Percentiles rank a stretch among this genome's conserved stretches.
Evolutionary conservation across 2,329 filamentous ascomycete species (phyloP).

Genomic region (Graphium sp.): DNA sequence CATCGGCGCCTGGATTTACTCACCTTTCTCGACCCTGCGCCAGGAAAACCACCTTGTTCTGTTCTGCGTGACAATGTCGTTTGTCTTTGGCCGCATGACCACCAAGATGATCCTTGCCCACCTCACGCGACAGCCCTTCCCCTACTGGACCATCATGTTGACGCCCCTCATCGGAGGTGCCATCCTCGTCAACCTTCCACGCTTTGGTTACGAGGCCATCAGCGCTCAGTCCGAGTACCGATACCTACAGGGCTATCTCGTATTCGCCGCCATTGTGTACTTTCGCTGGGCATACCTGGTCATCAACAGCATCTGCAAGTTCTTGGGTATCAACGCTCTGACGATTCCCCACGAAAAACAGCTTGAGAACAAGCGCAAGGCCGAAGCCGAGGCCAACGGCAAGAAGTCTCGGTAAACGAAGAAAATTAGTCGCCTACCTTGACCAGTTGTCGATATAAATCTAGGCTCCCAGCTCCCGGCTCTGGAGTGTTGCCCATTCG

Average conservation of each 20-base stretch:
- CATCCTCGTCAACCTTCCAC: conserved; percentile 65
- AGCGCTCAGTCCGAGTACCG: conserved; percentile 51
- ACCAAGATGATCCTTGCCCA: conserved; percentile 98
- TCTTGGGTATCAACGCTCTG: conserved; percentile 83
- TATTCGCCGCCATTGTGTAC: conserved; percentile 74
- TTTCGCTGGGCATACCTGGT: conserved; percentile 87
- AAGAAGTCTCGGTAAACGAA: no score
- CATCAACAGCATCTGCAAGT: conserved; percentile 79
- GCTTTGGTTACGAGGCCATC: conserved; percentile 52
- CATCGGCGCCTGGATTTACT: conserved; percentile 74
- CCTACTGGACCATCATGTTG: conserved; percentile 89
- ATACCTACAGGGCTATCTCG: conserved; percentile 73
- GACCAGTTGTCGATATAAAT: no score
- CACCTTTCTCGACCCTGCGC: conserved; percentile 69
- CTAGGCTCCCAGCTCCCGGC: no score
- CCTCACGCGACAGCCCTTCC: conserved; percentile 83
- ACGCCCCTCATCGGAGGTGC: conserved; percentile 76
- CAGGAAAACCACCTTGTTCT: conserved; percentile 75
- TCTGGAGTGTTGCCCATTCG: no score
- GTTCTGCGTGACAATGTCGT: conserved; percentile 87
- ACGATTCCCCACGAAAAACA: conserved; percentile 59
- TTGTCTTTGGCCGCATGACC: conserved; percentile 94
- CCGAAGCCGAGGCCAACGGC: no score
- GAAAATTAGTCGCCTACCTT: no score
- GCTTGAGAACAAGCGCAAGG: conserved; percentile 25